phyloP scores from a whole-genome alignment of 164 flowering plant species.

The Liriodendron chinense region DNA sequence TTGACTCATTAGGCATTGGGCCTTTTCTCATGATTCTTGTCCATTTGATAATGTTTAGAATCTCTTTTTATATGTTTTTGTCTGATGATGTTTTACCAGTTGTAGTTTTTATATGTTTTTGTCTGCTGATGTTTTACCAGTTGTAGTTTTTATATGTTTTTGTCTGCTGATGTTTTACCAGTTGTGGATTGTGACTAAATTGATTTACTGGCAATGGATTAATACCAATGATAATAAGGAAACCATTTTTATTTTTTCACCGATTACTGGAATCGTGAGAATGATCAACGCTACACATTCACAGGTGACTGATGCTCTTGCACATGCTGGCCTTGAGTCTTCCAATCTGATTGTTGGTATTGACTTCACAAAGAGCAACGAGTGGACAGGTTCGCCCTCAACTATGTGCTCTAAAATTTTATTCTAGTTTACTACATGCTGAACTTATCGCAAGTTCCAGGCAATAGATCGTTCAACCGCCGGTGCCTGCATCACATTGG shows the following conservation, averaged over 20 bases:
- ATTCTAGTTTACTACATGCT: background rate
- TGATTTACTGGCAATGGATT: background rate
- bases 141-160: background rate
- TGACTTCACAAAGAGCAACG: slow-evolving; percentile 96
- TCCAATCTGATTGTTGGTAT: slow-evolving; percentile 95
- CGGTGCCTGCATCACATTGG: slow-evolving; percentile 66
- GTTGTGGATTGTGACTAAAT: background rate
- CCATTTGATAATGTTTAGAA: too few species aligned
- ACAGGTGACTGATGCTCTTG: slow-evolving; percentile 81
- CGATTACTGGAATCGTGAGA: background rate
- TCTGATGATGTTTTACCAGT: background rate
- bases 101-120: background rate
- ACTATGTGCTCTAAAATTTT: background rate
- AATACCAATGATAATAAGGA: too few species aligned
- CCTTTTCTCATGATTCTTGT: too few species aligned
- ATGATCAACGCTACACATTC: background rate
- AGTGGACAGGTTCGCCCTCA: slow-evolving; percentile 75
- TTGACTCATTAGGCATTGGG: too few species aligned
- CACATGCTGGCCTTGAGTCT: slow-evolving; percentile 83
- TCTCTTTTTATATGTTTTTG: background rate
- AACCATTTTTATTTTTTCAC: too few species aligned
- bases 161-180: background rate
- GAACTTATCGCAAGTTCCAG: slow-evolving; percentile 18
- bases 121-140: background rate
- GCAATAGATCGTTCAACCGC: slow-evolving; percentile 59